Evolutionary conservation across 495 filamentous ascomycete species (phyloP), one percentile per base, ranked within the genome.

Genomic region (Aspergillus sclerotioniger): DNA sequence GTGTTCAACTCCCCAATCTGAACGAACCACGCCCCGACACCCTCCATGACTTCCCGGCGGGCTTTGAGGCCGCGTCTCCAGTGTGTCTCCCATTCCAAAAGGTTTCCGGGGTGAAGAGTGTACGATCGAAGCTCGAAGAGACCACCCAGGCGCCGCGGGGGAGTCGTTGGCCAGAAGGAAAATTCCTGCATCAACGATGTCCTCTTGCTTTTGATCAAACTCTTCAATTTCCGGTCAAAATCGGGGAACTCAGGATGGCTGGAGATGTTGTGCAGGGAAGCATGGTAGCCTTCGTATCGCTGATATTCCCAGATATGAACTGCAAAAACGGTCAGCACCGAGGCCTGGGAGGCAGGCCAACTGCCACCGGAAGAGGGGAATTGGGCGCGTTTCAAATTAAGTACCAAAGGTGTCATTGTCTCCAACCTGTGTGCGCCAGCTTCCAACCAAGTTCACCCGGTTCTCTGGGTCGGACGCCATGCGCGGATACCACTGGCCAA

Each of bases 231-330:
- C 46, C 71, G 71, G 72, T 96, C 90, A 67, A 96, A 97, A 10
- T 84, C 86, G 53, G 82, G 75, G 77, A 88, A 97, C 5, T 91
- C 88, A 45, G 90, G 89, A 61, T 94, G 88, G 45, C 80, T 71
- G 50, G 87, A 82, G 62, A 97, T 93, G 54, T 81, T 84, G 77
- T 96, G 84, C 21, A 97, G 80, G 13, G 94, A 97, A 44, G 88
- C 85, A 68, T 98, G 95, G 70, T 96, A 98, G 60, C 94, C 94
- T 58, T 92, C 85, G 73, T 97, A 98, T 64, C 91, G 88, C 72
- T 98, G 91, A 74, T 98, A 98, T 75, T 98, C 94, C 94, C 94
- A 98, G 71, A 98, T 98, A 73, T 98, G 94, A 29, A 98, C 94
- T 79, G 43, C 21, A 46, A 17, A 51, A 13, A 43, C 15, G 7